Conservation (phyloP, 257 asterid species). For the Capsicum baccatum region DNA sequence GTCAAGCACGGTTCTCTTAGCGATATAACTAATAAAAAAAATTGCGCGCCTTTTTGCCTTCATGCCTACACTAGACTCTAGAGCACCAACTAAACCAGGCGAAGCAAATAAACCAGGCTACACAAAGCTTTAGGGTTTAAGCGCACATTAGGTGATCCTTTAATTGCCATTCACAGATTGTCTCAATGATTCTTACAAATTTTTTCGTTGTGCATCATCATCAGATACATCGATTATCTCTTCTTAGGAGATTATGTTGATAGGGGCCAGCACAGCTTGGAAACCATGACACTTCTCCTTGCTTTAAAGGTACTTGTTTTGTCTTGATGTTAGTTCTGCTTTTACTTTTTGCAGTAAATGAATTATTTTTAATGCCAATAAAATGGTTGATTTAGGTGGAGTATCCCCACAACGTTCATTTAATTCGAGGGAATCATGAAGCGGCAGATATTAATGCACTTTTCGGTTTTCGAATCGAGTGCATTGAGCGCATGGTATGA, state of each 20-base stretch:
- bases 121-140: neutral
- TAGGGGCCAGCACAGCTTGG: constrained; percentile 99
- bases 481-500: constrained; percentile 96
- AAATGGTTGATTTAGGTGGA: constrained; percentile 65
- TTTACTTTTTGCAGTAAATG: constrained; percentile 13
- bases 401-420: constrained; percentile 82
- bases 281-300: constrained; percentile 91
- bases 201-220: constrained; percentile 32
- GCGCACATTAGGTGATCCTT: neutral
- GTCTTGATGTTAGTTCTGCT: constrained; percentile 30
- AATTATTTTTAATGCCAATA: constrained; percentile 29
- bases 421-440: constrained; percentile 98
- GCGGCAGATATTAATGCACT: constrained; percentile 99
- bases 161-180: neutral
- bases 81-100: neutral
- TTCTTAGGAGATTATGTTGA: constrained; percentile 99
- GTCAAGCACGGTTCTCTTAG: neutral
- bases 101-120: neutral
- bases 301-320: constrained; percentile 75
- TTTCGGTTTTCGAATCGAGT: constrained; percentile 97
- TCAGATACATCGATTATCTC: constrained; percentile 95
- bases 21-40: neutral
- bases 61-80: neutral
- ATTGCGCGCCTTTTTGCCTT: neutral
- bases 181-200: neutral